Evolutionary conservation across 805 yeast species (phyloP), one percentile per base, ranked within the genome.

Genomic region (Candida loeiensis): DNA sequence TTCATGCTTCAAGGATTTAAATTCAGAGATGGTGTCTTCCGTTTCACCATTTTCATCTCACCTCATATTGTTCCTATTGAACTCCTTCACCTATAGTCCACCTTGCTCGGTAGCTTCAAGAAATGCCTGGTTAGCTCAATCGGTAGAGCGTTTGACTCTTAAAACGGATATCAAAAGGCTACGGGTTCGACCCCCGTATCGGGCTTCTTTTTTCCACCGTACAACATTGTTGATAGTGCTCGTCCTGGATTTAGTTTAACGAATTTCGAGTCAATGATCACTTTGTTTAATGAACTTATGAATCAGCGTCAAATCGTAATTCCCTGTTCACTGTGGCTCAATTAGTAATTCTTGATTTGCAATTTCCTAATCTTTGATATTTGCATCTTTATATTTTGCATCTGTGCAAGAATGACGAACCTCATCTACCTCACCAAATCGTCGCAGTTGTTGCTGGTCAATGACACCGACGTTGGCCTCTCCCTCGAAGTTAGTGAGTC

Each of bases 111-210:
- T 26, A 26, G 7, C n/a, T 28, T 28, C 25, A 32, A 27, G 16
- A 19, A 36, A 17, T 36, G 40, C 40, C 40, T 37, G 40, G 40
- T 37, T 37, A 37, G 40, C 40, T 37, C 40, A 37, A 37, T 37
- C 40, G 40, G 40, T 37, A 37, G 40, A 37, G 40, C 40, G 22
- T 37, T 37, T 37, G 40, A 37, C 40, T 37, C 40, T 37, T 37
- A 37, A 16, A 6, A 3, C 29, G 30, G 40, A 29, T 24, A 37
- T 37, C 40, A 37, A 37, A 30, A 36, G 39, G 39, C 28, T 36
- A 36, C 39, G 39, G 40, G 40, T 30, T 37, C 40, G 40, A 37
- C 29, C 40, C 40, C 39, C 39, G 39, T 36, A 37, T 37, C 40
- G 40, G 40, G 40, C 40, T 37, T 29, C 13, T 8, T 29, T 36